Evolutionary conservation across 305 asterid species (phyloP), one percentile per base, ranked within the genome.

Genomic region (Fraxinus nigra): DNA sequence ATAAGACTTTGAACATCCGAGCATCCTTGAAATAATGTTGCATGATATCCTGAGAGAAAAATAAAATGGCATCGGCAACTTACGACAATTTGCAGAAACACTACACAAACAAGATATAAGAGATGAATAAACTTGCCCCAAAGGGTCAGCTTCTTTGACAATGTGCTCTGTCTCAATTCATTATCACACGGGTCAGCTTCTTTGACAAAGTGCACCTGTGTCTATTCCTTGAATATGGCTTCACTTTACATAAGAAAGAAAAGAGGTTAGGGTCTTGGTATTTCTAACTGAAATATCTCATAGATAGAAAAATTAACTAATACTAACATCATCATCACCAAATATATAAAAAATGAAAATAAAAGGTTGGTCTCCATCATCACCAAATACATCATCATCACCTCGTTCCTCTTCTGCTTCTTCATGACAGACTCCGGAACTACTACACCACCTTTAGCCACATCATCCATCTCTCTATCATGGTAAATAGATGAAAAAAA

Each of bases 371-470:
- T n/a, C n/a, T n/a, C n/a, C n/a, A n/a, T n/a, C n/a, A n/a, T n/a
- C n/a, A n/a, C n/a, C n/a, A n/a, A n/a, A n/a, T n/a, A n/a, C n/a
- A n/a, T n/a, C n/a, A n/a, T n/a, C n/a, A n/a, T n/a, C n/a, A n/a
- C 91, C 79, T 91, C 89, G 4, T 75, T 82, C 88, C 93, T 86
- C 79, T 91, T 91, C 81, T 88, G 95, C 83, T 90, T 89, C 90
- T 90, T 91, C 72, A 91, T 33, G 7, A 87, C 85, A 0, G 92
- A 91, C 81, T 91, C 93, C 0, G 93, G 94, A 63, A 91, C 91
- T 9, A 80, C 26, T n/a, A 51, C 85, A 24, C 81, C 89, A 65
- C 77, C 84, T 65, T 85, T 84, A 13, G 40, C 85, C 72, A 69
- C 87, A 84, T 85, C 92, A 48, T 86, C 89, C 93, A 90, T 89